Percentiles rank a stretch among this genome's conserved stretches.
Conservation (phyloP, 2,329 filamentous ascomycete genomes). For the Neofusicoccum kwambonambiense region DNA sequence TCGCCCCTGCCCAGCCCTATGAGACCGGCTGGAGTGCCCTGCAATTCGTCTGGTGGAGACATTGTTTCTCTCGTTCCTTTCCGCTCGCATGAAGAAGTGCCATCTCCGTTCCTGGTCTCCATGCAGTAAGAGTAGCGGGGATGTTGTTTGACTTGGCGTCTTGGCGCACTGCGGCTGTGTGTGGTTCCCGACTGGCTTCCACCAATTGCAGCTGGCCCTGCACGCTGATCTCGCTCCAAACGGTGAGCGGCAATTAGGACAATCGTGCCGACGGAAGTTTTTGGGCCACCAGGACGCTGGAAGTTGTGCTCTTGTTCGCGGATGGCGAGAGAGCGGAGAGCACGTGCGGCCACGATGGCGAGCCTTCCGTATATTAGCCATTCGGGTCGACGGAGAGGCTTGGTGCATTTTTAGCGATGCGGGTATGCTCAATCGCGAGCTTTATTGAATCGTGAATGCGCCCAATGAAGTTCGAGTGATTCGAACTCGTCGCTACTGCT, state of each 20-base stretch:
- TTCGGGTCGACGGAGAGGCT: neutral
- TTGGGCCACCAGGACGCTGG: neutral
- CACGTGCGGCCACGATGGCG: neutral
- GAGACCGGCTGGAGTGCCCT: neutral
- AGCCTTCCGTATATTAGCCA: neutral
- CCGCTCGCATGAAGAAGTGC: neutral
- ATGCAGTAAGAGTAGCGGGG: slow-evolving; percentile 1
- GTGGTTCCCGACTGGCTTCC: neutral
- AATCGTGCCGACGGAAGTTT: neutral
- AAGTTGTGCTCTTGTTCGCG: neutral
- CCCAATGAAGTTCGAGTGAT: too few relatives aligned
- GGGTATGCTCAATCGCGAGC: neutral
- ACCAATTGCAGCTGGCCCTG: neutral
- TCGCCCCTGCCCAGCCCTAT: slow-evolving; percentile 1
- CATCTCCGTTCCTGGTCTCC: neutral
- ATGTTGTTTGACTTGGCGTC: slow-evolving; percentile 14
- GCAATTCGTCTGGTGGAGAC: slow-evolving; percentile 12
- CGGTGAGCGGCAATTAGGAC: neutral
- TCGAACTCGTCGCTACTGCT: neutral
- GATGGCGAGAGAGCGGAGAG: neutral
- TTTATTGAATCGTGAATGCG: neutral
- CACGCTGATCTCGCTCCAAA: neutral
- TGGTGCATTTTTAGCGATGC: neutral
- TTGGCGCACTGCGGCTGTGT: neutral
- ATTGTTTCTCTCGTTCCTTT: neutral